Evolutionary conservation across 148 eudicot genomes (phyloP), one percentile per base, ranked within the genome.

Genomic region (Dianthus caryophyllus): DNA sequence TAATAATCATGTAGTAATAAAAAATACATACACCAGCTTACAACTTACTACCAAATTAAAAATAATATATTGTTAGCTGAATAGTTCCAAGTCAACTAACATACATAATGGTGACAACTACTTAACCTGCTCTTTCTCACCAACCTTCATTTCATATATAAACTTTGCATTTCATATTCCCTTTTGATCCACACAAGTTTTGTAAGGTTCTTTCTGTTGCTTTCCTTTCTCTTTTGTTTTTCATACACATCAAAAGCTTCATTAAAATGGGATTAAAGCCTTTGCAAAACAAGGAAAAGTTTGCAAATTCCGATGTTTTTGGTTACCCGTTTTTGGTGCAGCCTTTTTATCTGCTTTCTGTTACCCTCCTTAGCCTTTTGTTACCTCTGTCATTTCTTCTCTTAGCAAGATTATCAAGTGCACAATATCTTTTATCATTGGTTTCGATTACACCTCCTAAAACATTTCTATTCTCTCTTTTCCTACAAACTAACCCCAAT

Each of bases 321-420:
- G 39, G 51, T 46, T 33, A 49, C 39, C 71, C 72, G 12, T 7
- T 24, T 44, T 41, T 79, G 20, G 31, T 75, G 25, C 65, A 70
- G 26, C 67, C 79, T 41, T 85, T 89, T 44, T 84, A 86, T 64
- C 59, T 82, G 16, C 67, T 86, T 63, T 79, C 85, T 10, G 49
- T 81, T 53, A 79, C 85, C 65, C 87, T 86, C 60, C 92, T 93
- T 75, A 84, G 85, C 79, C 95, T 93, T 57, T 85, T 93, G 41
- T 78, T 93, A 61, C 98, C 98, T 27, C 77, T 88, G 50, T 87
- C 96, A 0, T 89, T 87, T 56, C 85, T 93, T 61, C 85, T 89
- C 38, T 68, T 93, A 65, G 86, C 95, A 43, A 76, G 98, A 63
- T 82, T 89, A 41, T 73, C 96, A 39, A 75, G 83, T 68, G 87